These are phyloP conservation scores for Calonectria hongkongensis DNA, from an alignment of 2,329 filamentous ascomycete genomes.

Conservation along the genomic window DNA sequence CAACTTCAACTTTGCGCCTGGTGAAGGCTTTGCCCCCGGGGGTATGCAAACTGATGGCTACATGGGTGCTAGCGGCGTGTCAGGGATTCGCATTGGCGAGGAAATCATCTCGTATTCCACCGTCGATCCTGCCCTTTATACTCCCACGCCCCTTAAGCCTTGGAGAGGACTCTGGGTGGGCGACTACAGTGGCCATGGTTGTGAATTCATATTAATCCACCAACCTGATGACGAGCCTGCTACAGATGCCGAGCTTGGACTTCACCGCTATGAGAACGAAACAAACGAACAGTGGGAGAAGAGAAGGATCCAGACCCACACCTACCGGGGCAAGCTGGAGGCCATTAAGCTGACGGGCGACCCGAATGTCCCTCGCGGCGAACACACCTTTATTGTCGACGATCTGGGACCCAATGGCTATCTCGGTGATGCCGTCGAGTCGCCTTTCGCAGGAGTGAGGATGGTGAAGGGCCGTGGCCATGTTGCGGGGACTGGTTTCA, in stretches of 20 bases:
- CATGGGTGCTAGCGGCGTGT: slow-evolving; percentile 43
- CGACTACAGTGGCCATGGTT: slow-evolving; percentile 91
- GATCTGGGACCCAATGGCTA: slow-evolving; percentile 83
- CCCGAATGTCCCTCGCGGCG: slow-evolving; percentile 89
- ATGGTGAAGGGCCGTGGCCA: slow-evolving; percentile 86
- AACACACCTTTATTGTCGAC: slow-evolving; percentile 86
- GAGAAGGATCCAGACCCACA: slow-evolving; percentile 66
- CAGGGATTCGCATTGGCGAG: slow-evolving; percentile 71
- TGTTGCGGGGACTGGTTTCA: slow-evolving; percentile 83
- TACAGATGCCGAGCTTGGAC: slow-evolving; percentile 63
- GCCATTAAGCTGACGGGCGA: slow-evolving; percentile 96
- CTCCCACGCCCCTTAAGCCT: slow-evolving; percentile 85
- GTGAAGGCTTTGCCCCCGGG: slow-evolving; percentile 46
- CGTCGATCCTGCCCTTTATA: slow-evolving; percentile 84
- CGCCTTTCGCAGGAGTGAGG: slow-evolving; percentile 82
- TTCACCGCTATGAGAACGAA: slow-evolving; percentile 65
- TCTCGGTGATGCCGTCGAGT: slow-evolving; percentile 77
- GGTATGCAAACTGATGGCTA: slow-evolving; percentile 37
- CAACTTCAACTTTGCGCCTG: slow-evolving; percentile 41
- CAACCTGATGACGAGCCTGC: slow-evolving; percentile 75
- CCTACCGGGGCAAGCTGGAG: slow-evolving; percentile 81
- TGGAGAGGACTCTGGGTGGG: slow-evolving; percentile 95
- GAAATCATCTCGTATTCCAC: slow-evolving; percentile 80
- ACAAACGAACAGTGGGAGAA: slow-evolving; percentile 66
- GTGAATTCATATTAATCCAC: slow-evolving; percentile 89